Conservation (phyloP, 345 rosid genomes). For the Eucalyptus pauciflora region DNA sequence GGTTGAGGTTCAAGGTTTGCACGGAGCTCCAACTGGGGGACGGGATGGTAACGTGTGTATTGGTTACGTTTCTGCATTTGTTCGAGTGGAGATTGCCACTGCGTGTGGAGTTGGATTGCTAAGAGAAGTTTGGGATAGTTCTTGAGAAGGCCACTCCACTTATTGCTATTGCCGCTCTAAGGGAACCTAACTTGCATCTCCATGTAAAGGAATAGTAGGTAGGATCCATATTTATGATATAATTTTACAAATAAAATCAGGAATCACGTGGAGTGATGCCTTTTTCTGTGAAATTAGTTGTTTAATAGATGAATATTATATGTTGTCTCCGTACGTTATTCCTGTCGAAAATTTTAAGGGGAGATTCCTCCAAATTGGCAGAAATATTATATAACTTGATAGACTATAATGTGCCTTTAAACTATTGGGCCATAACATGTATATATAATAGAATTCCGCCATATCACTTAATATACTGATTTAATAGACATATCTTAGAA, state of each 20-base stretch:
- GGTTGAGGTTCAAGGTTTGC: slow-evolving; percentile 5
- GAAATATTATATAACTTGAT: neutral
- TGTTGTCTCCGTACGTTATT: neutral
- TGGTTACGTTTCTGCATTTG: neutral
- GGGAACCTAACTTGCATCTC: neutral
- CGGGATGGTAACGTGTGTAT: neutral
- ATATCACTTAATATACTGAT: neutral
- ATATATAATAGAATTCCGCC: neutral
- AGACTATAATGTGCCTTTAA: neutral
- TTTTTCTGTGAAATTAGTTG: neutral
- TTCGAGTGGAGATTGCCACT: neutral
- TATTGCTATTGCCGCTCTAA: neutral
- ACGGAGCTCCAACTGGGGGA: neutral
- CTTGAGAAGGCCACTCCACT: neutral
- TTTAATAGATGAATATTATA: neutral
- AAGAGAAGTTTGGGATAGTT: neutral
- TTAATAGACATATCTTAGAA: neutral
- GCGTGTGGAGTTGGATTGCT: no score
- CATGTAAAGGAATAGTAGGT: neutral
- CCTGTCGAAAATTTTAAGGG: neutral
- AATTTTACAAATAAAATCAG: neutral
- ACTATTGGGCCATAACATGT: neutral
- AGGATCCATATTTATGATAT: neutral
- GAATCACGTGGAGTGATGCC: neutral
- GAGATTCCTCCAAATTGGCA: neutral